A percentile compares a stretch with the other conserved stretches of the same genome.
Conservation (phyloP, 352 stramenopile species). For the Phytopythium boreale region DNA sequence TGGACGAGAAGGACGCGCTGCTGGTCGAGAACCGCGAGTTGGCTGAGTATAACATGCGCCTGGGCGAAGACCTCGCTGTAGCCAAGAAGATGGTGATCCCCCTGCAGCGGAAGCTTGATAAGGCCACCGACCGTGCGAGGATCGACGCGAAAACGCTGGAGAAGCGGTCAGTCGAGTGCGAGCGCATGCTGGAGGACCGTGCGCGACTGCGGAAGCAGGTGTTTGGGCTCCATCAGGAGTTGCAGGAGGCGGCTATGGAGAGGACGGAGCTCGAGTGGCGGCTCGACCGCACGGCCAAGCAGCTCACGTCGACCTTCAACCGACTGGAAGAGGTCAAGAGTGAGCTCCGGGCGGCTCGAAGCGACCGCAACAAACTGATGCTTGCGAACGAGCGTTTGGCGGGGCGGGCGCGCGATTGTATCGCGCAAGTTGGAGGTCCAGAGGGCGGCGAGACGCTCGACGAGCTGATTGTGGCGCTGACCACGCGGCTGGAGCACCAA, state of each 20-base stretch:
- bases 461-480: not conserved
- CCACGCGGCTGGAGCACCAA: not conserved
- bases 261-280: not conserved
- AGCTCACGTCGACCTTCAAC: not conserved
- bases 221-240: not conserved
- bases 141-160: not conserved
- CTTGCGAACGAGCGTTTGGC: not conserved
- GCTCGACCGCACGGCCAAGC: not conserved
- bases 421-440: not conserved
- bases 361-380: not conserved
- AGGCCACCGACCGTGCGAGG: not conserved
- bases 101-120: not conserved
- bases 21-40: not conserved
- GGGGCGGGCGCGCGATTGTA: not conserved
- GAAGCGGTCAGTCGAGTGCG: not conserved
- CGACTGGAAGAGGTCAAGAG: not conserved
- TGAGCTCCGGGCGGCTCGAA: not conserved
- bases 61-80: not conserved
- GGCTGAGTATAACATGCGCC: not conserved
- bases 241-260: not conserved
- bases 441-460: not conserved
- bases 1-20: constrained; percentile 1
- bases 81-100: not conserved
- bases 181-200: not conserved
- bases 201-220: not conserved